Percentiles rank a stretch among this genome's conserved stretches.
phyloP scores from a whole-genome alignment of 257 asterid species.

The Voacanga thouarsii region DNA sequence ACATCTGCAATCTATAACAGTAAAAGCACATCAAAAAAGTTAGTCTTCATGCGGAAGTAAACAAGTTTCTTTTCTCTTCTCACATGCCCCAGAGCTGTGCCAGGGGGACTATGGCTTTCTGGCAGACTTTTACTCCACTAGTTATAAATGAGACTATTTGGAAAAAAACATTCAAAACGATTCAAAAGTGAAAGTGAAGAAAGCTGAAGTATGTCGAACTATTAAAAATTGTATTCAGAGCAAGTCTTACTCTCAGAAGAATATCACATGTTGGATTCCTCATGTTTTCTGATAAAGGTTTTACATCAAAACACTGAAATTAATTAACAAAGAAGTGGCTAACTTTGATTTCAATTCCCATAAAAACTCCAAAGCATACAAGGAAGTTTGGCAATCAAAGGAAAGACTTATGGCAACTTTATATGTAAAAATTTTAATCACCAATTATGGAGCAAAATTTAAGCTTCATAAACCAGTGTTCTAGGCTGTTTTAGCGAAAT shows the following conservation, averaged over 20 bases:
- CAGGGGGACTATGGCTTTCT: not conserved
- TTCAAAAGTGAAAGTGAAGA: not conserved
- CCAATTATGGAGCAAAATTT: not conserved
- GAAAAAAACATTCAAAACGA: not conserved
- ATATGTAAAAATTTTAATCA: not conserved
- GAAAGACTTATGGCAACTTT: not conserved
- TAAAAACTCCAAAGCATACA: not conserved
- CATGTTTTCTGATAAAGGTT: not conserved
- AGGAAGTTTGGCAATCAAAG: not conserved
- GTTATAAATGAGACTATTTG: not conserved
- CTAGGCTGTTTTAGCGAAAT: not conserved
- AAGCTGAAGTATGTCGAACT: not conserved
- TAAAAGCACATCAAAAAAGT: slow-evolving; percentile 5
- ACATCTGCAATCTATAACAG: slow-evolving; percentile 80
- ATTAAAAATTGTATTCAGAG: not conserved
- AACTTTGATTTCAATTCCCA: not conserved
- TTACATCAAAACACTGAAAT: not conserved
- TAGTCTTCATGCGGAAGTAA: not conserved
- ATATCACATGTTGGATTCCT: not conserved
- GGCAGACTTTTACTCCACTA: not conserved
- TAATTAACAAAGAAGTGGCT: not conserved
- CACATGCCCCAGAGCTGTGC: not conserved
- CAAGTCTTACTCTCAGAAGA: not conserved
- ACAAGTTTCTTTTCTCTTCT: not conserved
- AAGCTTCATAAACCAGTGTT: not conserved